Conservation (phyloP, 1,284 basidiomycete genomes). For the Pascua guehoae region DNA sequence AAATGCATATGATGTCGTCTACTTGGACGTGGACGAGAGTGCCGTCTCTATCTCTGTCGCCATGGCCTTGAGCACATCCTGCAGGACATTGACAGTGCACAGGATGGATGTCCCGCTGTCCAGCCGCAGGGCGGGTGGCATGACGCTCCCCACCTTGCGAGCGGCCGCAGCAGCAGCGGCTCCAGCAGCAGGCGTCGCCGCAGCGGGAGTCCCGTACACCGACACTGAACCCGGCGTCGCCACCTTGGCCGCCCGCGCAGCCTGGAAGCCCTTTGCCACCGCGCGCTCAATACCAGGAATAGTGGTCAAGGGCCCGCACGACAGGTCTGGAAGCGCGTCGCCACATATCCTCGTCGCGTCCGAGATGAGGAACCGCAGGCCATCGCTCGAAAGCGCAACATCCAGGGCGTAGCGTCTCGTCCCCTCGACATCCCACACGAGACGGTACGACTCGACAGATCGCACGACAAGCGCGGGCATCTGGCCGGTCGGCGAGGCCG, state of each 20-base stretch:
- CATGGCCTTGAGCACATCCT: constrained; percentile 18
- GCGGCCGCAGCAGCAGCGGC: not conserved
- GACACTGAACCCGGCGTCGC: constrained; percentile 6
- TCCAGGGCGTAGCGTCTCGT: constrained; percentile 25
- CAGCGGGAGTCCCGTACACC: not conserved
- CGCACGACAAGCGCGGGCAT: constrained; percentile 23
- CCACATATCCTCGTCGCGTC: constrained; percentile 19
- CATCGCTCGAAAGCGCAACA: constrained; percentile 11
- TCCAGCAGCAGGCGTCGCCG: not conserved
- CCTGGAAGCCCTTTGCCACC: constrained; percentile 20
- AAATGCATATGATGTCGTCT: constrained; percentile 9
- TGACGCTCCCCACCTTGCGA: not conserved
- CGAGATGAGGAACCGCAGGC: constrained; percentile 23
- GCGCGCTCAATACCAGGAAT: constrained; percentile 20
- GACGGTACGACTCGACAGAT: constrained; percentile 24
- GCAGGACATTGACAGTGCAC: constrained; percentile 9
- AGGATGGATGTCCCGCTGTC: constrained; percentile 12
- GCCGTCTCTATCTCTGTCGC: constrained; percentile 15
- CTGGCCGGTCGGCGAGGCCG: constrained; percentile 6
- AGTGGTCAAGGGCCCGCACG: constrained; percentile 25
- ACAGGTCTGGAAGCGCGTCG: constrained; percentile 10
- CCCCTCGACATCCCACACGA: constrained; percentile 31
- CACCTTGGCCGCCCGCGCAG: constrained; percentile 11
- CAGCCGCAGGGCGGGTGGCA: constrained; percentile 12
- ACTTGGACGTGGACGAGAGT: constrained; percentile 1